Evolutionary conservation across 1,284 basidiomycete genomes (phyloP), one percentile per base, ranked within the genome.

Genomic region (Sphaerobolus stellatus): DNA sequence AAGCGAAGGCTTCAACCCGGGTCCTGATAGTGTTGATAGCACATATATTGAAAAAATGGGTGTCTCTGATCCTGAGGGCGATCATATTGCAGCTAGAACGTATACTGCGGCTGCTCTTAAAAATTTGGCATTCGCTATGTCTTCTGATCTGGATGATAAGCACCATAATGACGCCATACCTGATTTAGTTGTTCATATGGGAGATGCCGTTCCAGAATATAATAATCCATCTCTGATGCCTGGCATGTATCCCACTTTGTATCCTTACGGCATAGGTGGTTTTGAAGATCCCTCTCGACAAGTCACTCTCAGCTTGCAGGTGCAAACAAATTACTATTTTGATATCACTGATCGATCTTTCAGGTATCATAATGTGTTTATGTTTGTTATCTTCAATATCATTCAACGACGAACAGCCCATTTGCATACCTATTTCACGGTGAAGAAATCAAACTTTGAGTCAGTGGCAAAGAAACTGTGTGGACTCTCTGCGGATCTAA

Each of bases 191-290:
- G 61, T 62, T 5, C 70, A 73, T 59, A 64, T 58, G 22, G 44
- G 55, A 4, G n/a, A 46, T 2, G 66, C 71, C 4, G 62, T 61
- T 0, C 69, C 70, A 57, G 69, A 72, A 57, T 73, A 68, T 55
- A 41, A 50, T 11, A 66, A 71, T 52, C 68, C 66, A 4, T 14
- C 48, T 7, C 40, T 75, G 1, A 67, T 74, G 50, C 71, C 71
- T 1, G 61, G 59, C 56, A 66, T 71, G 8, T 72, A 69, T 58
- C 70, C 70, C 0, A 68, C 67, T 14, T 57, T 74, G 5, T 74
- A 71, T 57, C 73, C 70, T 0, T 74, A 68, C 58, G 72, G 74
- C 2, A 58, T 70, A 9, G 73, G 73, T 2, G 74, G 72, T 0
- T 66, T 70, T 50, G 68, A 73, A 43, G 59, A 75, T 48, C 20